Base-by-base conservation (phyloP, 2,329 filamentous ascomycete genomes). In the Ceratocystis alfenasii region DNA sequence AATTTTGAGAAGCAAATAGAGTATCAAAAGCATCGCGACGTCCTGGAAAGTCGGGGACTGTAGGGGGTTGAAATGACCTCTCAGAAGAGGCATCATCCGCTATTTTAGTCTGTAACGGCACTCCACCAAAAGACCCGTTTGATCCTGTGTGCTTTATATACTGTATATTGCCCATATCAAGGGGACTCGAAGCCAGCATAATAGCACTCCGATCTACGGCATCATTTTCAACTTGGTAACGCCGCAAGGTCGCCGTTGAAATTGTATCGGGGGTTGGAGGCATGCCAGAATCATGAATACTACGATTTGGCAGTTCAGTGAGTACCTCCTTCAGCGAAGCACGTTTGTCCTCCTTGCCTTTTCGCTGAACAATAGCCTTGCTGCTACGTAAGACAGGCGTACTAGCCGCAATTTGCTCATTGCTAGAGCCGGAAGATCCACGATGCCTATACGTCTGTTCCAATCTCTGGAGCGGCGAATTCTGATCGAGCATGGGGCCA, bases 231-330 rank as follows among this genome's bases (percentile, higher is more conserved):
- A 76, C 77, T 68, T 82, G 77, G 67, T 78, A 80, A 15, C 77
- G 76, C 5, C 78, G 76, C 44, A 85, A 74, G 0, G 81, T 82
- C 1, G 80, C 80, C 1, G 80, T 83, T 1, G 82, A 83, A 22
- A 84, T 81, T 0, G 83, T 85, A 69, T 85, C 82, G 0, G 83
- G 83, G 0, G 83, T 85, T 0, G 83, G 83, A 8, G 83, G 83
- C 1, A 84, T 73, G 20, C 73, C 73, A 20, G 79, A 77, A 4
- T 78, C 75, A 64, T 77, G 74, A 1, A 77, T 67, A 70, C 75
- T 73, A 76, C 78, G 68, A 73, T 74, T 68, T 70, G 75, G 68
- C 66, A 75, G 71, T 20, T 81, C 78, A 0, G 81, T 83, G 36
- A 78, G 70, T 5, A 83, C 81, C 53, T 74, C 77, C 8, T 80